Conservation (phyloP, 1,284 basidiomycete species). For the Cerrena zonata region DNA sequence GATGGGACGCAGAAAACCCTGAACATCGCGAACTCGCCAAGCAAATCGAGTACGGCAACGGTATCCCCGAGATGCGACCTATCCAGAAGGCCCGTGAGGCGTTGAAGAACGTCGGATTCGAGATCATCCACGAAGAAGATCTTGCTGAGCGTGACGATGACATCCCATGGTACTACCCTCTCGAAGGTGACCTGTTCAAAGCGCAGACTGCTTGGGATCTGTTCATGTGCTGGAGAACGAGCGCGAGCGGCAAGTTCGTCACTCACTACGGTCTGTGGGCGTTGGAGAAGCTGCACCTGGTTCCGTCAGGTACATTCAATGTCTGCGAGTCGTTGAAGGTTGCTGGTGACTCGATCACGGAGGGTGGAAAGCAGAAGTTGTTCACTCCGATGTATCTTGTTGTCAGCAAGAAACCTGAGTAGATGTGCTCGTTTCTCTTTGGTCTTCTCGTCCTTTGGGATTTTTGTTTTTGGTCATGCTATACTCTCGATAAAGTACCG, state of each 20-base stretch:
- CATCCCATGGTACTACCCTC: constrained; percentile 94
- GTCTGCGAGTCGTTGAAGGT: constrained; percentile 87
- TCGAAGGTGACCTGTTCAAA: no score
- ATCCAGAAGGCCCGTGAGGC: constrained; percentile 73
- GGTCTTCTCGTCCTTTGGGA: background rate
- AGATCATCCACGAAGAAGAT: constrained; percentile 89
- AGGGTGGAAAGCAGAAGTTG: constrained; percentile 73
- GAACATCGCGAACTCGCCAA: constrained; percentile 90
- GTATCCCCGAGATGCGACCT: constrained; percentile 95
- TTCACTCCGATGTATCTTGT: constrained; percentile 81
- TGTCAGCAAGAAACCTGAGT: constrained; percentile 57
- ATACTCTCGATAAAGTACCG: background rate
- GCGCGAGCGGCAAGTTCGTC: no score
- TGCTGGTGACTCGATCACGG: constrained; percentile 76
- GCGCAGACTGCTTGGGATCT: no score
- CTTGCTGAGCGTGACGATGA: constrained; percentile 81
- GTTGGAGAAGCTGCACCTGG: constrained; percentile 74
- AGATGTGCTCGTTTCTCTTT: constrained; percentile 1
- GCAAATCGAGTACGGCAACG: constrained; percentile 87
- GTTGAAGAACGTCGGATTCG: constrained; percentile 80
- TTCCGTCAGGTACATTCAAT: constrained; percentile 90
- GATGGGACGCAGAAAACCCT: constrained; percentile 83
- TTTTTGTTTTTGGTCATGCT: background rate
- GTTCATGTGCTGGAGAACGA: no score
- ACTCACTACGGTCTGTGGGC: no score